Conservation (phyloP, 371 early-diverging fungal genomes). For the Mortierella sp. region DNA sequence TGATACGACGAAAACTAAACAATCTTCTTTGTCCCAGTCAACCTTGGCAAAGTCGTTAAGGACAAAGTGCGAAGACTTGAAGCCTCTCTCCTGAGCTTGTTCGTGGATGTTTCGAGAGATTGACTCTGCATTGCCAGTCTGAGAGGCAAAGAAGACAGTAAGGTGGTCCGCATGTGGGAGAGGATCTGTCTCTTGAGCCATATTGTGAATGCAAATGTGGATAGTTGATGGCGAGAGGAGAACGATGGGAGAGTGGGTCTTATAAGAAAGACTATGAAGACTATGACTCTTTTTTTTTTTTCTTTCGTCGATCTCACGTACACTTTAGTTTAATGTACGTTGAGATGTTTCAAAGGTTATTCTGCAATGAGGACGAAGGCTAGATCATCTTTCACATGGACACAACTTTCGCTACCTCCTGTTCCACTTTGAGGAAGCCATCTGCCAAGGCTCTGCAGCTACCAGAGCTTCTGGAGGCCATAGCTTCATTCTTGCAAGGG, state of each 20-base stretch:
- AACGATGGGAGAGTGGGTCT: too few species aligned
- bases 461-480: conserved; percentile 11
- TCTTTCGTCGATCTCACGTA: not conserved
- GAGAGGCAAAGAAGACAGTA: conserved; percentile 86
- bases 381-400: not conserved
- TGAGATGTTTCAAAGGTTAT: not conserved
- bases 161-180: conserved; percentile 50
- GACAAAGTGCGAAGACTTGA: conserved; percentile 68
- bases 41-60: conserved; percentile 84
- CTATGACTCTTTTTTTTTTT: conserved; percentile 1
- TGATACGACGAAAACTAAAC: conserved; percentile 84
- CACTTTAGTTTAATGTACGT: not conserved
- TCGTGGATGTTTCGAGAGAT: conserved; percentile 87
- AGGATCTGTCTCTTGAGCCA: conserved; percentile 34
- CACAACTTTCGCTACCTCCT: not conserved
- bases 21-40: conserved; percentile 59
- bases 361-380: too few species aligned
- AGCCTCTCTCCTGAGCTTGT: conserved; percentile 81
- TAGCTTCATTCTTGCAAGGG: not conserved
- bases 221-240: not conserved
- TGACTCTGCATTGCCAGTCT: conserved; percentile 95
- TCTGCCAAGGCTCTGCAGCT: not conserved
- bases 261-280: too few species aligned
- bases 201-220: not conserved
- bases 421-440: not conserved